Base-by-base conservation (phyloP, 371 early-diverging fungal species). In the Phascolomyces articulosus region DNA sequence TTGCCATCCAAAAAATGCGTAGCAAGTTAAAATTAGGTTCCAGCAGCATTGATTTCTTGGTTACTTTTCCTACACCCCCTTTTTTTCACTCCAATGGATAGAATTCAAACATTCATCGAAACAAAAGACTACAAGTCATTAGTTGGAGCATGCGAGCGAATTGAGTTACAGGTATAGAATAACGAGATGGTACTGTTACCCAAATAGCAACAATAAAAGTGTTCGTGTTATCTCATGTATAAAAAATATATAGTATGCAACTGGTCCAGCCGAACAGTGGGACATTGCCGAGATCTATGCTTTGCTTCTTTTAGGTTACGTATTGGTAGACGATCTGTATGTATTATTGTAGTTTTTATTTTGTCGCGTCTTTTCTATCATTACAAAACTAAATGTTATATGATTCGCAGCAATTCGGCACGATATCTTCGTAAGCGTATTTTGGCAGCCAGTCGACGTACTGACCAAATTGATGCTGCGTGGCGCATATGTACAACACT, bases 371-470 rank as follows among this genome's bases (percentile, higher is more conserved):
- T n/a, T 51, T 34, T 6, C 8, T 8, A 20, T 51, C 7, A 1
- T 7, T 10, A 51, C 10, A 11, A 51, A 24, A 24, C 44, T 44
- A 51, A 24, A 51, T 18, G 24, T 0, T 7, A 23, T 51, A 31
- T 21, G 15, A 23, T 9, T 44, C 18, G 51, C 58, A 76, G 77
- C 40, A 64, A 76, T 31, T 48, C 67, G 18, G 73, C 73, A 40
- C 62, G 71, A 18, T 63, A 66, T 54, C 56, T 76, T 34, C 73
- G 73, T 15, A 73, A 76, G 34, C 66, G 77, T 48, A 66, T 70
- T 34, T 49, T 68, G 13, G n/a, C 28, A 18, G 13, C 38, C 26
- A 38, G 16, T 3, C 20, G 16, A 23, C 64, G 40, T 16, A 44
- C 31, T 11, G 57, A 61, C 11, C 69, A 76, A 59, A 67, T 73